Percentiles rank a stretch among this genome's conserved stretches.
These are phyloP conservation scores for Tetrahymena borealis DNA, from an alignment of 73 alveolate genomes.

Conservation along the genomic window DNA sequence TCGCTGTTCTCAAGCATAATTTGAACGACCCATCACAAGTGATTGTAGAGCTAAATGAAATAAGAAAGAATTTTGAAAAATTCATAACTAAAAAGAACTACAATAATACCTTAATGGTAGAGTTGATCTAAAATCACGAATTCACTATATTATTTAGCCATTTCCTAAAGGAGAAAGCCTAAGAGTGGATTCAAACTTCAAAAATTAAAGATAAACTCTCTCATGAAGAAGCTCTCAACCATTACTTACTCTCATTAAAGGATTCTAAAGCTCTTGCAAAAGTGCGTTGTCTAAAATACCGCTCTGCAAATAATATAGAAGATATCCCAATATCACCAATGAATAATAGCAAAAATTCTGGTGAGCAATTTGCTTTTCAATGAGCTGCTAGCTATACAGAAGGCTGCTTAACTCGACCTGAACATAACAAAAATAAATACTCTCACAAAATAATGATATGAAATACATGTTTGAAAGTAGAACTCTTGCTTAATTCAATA, in stretches of 20 bases:
- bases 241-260: neutral
- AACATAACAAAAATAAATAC: too few species aligned
- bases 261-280: neutral
- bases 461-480: too few species aligned
- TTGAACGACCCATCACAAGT: neutral
- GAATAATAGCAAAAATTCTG: neutral
- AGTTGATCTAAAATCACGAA: neutral
- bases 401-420: too few species aligned
- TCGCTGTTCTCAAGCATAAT: neutral
- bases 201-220: neutral
- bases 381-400: too few species aligned
- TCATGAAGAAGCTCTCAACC: neutral
- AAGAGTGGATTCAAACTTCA: neutral
- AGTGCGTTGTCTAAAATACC: neutral
- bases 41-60: neutral
- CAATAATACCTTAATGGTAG: neutral
- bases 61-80: neutral
- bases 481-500: too few species aligned
- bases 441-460: too few species aligned
- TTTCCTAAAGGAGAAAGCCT: neutral
- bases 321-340: neutral
- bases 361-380: neutral
- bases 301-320: neutral
- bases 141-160: neutral
- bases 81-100: neutral